Base-by-base conservation (phyloP, 1,284 basidiomycete genomes). In the Leccinum olivaceoglutinosum region DNA sequence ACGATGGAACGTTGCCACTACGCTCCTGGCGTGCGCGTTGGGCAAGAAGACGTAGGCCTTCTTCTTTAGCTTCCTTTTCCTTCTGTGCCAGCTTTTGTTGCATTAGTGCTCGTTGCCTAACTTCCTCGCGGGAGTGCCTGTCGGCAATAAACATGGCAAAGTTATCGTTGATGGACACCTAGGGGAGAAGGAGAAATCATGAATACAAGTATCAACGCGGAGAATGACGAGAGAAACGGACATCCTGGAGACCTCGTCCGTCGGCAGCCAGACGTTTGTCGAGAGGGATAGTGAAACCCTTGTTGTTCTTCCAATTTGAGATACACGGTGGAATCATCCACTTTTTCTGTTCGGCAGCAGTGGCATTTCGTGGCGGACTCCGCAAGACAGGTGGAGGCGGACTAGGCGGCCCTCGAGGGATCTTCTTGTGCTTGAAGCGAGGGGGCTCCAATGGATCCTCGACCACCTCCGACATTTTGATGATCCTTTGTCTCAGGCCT, bases 271-370 rank as follows among this genome's bases (percentile, higher is more conserved):
- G 82, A 70, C 97, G 93, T 80, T 99, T 99, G 77, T 99, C 97
- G 29, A 99, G 84, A 34, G 97, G 96, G 70, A 99, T 98, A 5
- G 96, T 99, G 78, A 96, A 99, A 84, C 97, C 97, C 79, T 98
- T 98, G 87, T 99, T 98, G 82, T 99, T 99, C 82, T 99, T 99
- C 97, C 97, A 99, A 79, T 99, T 99, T 39, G 95, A 98, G 67
- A 99, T 98, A 77, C 95, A 98, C 16, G 97, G 97, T 4, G 97
- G 97, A 62, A 99, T 98, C 95, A 98, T 98, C 97, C 97, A 98
- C 72, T 98, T 96, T 78, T 98, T 98, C 78, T 98, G 96, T 74
- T 99, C 97, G 65, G 94, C 92, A 4, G 93, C 93, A 0, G 96
- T 97, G 3, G 94, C 94, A 71, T 98, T 96, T 62, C 97, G 84